Evolutionary conservation across 805 yeast species (phyloP), one percentile per base, ranked within the genome.

Genomic region (Candida qinlingensis): DNA sequence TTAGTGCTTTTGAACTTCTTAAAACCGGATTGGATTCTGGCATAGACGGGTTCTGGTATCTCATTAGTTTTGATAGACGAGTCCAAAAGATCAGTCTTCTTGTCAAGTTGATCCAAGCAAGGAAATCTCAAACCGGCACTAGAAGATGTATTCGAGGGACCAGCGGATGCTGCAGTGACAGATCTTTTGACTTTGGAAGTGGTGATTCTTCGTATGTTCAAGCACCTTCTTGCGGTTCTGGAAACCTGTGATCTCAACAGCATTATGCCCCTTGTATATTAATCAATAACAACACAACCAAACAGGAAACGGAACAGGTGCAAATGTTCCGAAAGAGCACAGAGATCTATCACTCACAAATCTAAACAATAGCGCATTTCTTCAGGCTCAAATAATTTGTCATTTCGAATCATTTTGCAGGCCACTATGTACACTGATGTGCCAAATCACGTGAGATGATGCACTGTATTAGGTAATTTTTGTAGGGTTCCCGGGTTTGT

Each of bases 11-110:
- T 68, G 64, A 66, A 89, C 2, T 75, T 58, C 49, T 85, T 73
- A 59, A 81, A 89, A 2, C 95, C 96, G 4, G 80, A 72, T 44
- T 76, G 77, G 6, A 86, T 83, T 51, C 75, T 74, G 1, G 90
- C 74, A 65, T 90, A 91, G 1, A 85, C 77, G 0, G 97, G 97
- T 60, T 90, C 96, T 2, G 96, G 96, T 1, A 94, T 90, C 41
- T 79, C 73, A 42, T 56, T 54, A 36, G 61, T 54, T 39, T 55
- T 51, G 25, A 54, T 35, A 3, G 54, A 46, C 3, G 57, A 40
- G 34, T 50, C 54, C 38, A 56, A 50, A 37, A 43, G 59, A 41
- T 73, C 71, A 1, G 74, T 73, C 54, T 80, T 76, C 47, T 73
- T 70, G 55, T 89, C 96, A 27, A 84, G 70, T 56, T 76, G 81